phyloP scores from a whole-genome alignment of 495 filamentous ascomycete species.

The Paragyromitra xinjiangensis region DNA sequence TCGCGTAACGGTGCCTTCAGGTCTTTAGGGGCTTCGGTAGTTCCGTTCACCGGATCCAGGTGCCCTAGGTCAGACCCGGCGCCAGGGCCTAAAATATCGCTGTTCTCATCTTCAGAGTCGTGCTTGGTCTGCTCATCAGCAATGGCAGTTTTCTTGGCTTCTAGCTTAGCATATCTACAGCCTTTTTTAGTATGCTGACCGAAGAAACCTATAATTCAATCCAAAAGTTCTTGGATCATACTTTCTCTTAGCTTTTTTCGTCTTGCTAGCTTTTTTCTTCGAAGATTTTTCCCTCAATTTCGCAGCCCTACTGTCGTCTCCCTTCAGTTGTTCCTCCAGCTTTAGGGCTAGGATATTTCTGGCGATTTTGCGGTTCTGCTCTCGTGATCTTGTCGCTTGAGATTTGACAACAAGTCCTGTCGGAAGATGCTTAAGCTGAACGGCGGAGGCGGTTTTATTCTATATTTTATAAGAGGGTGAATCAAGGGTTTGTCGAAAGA shows the following conservation, averaged over 20 bases:
- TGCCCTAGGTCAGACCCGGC: not conserved
- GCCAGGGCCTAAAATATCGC: too few relatives aligned
- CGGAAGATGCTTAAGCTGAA: conserved; percentile 88
- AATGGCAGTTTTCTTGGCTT: conserved; percentile 7
- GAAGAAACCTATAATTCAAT: not conserved
- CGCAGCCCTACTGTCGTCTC: conserved; percentile 66
- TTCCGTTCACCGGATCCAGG: not conserved
- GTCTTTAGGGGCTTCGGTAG: not conserved
- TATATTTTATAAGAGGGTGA: conserved; percentile 53
- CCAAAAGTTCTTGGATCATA: conserved; percentile 49
- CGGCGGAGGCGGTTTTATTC: conserved; percentile 97
- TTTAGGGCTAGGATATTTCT: conserved; percentile 77
- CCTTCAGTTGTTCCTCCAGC: conserved; percentile 74
- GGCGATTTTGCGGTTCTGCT: conserved; percentile 89
- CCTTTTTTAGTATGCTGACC: not conserved
- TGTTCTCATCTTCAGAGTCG: not conserved
- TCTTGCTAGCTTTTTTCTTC: conserved; percentile 72
- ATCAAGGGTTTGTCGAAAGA: not conserved
- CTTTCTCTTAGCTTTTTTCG: conserved; percentile 74
- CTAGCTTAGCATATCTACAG: conserved; percentile 46
- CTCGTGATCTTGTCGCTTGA: conserved; percentile 85
- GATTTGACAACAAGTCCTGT: conserved; percentile 91
- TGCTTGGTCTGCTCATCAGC: not conserved
- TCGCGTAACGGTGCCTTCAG: not conserved
- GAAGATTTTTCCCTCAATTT: conserved; percentile 66